phyloP scores from a whole-genome alignment of 2,329 filamentous ascomycete species.

The Decorospora gaudefroyi region DNA sequence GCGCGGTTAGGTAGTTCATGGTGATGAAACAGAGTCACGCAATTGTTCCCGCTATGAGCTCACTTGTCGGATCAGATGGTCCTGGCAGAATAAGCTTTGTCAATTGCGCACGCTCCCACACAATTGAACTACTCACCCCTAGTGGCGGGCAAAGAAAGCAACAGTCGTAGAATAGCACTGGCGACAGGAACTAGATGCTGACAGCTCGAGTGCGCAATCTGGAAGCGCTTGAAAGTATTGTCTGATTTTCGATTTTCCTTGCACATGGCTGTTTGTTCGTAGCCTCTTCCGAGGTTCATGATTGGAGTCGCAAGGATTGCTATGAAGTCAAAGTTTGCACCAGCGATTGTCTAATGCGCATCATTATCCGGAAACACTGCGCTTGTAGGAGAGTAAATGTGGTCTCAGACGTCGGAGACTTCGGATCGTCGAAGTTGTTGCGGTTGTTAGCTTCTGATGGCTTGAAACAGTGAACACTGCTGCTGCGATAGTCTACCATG shows the following conservation, averaged over 20 bases:
- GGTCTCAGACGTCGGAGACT: neutral
- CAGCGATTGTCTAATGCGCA: constrained; percentile 10
- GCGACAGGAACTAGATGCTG: too few relatives aligned
- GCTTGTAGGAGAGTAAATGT: constrained; percentile 1
- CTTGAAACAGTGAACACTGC: constrained; percentile 17
- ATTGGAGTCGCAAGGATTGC: constrained; percentile 11
- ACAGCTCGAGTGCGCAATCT: constrained; percentile 5
- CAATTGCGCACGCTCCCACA: constrained; percentile 4
- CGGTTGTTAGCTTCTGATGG: constrained; percentile 4
- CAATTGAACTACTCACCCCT: constrained; percentile 4
- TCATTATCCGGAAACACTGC: constrained; percentile 10
- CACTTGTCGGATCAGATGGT: constrained; percentile 1
- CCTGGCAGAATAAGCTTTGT: constrained; percentile 5
- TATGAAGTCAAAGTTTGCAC: constrained; percentile 6
- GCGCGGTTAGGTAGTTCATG: too few relatives aligned
- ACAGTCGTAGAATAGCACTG: constrained; percentile 6
- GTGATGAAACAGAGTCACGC: too few relatives aligned
- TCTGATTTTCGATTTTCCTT: neutral
- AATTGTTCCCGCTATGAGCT: too few relatives aligned
- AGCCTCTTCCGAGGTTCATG: neutral
- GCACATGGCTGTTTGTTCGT: too few relatives aligned
- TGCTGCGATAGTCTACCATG: constrained; percentile 10
- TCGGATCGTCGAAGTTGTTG: constrained; percentile 3
- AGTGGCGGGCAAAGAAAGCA: too few relatives aligned
- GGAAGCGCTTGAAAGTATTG: neutral